A percentile compares a stretch with the other conserved stretches of the same genome.
These are phyloP conservation scores for Kwoniella pini DNA, from an alignment of 768 basidiomycete genomes.

Conservation along the genomic window DNA sequence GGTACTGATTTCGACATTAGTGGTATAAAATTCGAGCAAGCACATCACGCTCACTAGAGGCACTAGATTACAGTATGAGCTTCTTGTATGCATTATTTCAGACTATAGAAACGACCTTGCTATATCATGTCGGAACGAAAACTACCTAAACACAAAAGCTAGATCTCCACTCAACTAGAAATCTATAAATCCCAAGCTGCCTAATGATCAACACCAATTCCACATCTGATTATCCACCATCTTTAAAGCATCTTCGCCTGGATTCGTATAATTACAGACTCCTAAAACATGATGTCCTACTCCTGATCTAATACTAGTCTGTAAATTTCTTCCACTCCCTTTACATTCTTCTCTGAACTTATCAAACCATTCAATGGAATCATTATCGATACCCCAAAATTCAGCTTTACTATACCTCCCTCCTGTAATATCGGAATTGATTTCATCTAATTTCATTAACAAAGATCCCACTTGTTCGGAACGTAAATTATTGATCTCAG, in stretches of 20 bases:
- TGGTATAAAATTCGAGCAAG: constrained; percentile 86
- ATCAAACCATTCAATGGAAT: background rate
- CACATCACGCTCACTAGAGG: constrained; percentile 64
- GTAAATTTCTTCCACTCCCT: background rate
- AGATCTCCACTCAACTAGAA: too few relatives aligned
- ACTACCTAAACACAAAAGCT: too few relatives aligned
- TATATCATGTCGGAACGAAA: too few relatives aligned
- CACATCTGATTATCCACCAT: constrained; percentile 14
- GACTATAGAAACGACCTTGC: background rate
- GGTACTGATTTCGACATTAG: constrained; percentile 56
- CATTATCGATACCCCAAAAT: constrained; percentile 2
- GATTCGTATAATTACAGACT: background rate
- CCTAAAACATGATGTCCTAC: background rate
- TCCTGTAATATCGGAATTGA: background rate
- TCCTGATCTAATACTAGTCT: background rate
- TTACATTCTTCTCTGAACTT: background rate
- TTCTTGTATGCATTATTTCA: background rate
- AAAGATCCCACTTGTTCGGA: background rate
- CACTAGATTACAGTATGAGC: too few relatives aligned
- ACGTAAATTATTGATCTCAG: constrained; percentile 5
- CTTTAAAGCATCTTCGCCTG: background rate
- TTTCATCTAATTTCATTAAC: background rate
- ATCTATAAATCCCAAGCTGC: background rate
- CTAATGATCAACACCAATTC: constrained; percentile 6
- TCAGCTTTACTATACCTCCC: background rate